Conservation (phyloP, 306 rosid species). For the Dalbergia oliveri region DNA sequence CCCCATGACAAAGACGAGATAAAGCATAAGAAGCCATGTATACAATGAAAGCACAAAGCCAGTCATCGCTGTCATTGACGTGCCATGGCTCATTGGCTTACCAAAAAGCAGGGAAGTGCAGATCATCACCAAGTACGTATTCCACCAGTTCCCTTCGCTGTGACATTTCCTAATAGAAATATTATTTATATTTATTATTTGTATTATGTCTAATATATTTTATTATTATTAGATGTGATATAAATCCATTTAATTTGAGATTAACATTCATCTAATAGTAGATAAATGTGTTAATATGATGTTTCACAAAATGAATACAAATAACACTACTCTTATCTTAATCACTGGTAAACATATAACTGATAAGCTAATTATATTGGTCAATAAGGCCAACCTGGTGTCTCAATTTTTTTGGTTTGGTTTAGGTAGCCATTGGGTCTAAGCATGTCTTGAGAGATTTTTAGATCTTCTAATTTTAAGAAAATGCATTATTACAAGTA, state of each 20-base stretch:
- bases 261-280: too few relatives aligned
- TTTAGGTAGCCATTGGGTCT: constrained; percentile 4
- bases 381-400: neutral
- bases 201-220: too few relatives aligned
- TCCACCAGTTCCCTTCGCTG: neutral
- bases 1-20: too few relatives aligned
- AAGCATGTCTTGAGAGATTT: neutral
- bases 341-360: neutral
- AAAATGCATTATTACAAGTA: too few relatives aligned
- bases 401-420: neutral
- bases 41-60: neutral
- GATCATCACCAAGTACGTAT: neutral
- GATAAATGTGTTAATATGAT: too few relatives aligned
- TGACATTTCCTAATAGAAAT: too few relatives aligned
- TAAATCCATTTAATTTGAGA: too few relatives aligned
- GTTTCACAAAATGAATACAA: too few relatives aligned
- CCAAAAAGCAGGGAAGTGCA: constrained; percentile 39
- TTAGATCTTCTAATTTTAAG: too few relatives aligned
- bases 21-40: neutral
- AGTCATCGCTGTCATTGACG: neutral
- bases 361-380: neutral
- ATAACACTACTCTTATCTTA: neutral
- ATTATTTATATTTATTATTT: too few relatives aligned
- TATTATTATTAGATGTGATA: too few relatives aligned
- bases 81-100: constrained; percentile 23